These are phyloP conservation scores for Xylaria sp. DNA, from an alignment of 2,329 filamentous ascomycete genomes.

Conservation along the genomic window DNA sequence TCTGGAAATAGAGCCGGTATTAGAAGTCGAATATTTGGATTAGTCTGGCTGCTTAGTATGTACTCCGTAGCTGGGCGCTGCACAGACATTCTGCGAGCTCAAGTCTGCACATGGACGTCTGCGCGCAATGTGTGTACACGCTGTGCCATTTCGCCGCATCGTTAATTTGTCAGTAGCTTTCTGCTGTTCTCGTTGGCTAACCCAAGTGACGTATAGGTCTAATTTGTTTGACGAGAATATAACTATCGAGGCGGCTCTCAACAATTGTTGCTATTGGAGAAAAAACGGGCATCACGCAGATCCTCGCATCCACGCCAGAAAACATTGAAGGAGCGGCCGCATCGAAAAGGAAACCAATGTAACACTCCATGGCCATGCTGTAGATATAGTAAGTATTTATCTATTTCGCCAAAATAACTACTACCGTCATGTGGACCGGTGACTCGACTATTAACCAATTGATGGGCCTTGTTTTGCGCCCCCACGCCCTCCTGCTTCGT, in stretches of 20 bases:
- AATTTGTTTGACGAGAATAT: neutral
- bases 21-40: neutral
- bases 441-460: slow-evolving; percentile 8
- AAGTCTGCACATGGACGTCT: neutral
- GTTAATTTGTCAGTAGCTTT: neutral
- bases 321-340: slow-evolving; percentile 10
- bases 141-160: slow-evolving; percentile 2
- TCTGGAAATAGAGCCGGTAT: neutral
- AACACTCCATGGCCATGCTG: neutral
- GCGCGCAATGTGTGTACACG: neutral
- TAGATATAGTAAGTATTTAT: neutral
- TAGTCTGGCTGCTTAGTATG: slow-evolving; percentile 1
- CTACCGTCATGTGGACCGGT: neutral
- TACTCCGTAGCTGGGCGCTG: neutral
- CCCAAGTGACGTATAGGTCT: neutral
- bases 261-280: neutral
- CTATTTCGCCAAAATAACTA: slow-evolving; percentile 8
- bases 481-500: slow-evolving; percentile 14
- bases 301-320: slow-evolving; percentile 1
- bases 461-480: slow-evolving; percentile 1
- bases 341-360: slow-evolving; percentile 3
- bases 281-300: slow-evolving; percentile 9
- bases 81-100: too few relatives aligned
- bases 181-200: neutral
- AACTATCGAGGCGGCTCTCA: neutral